Evolutionary conservation across 148 eudicot genomes (phyloP).

Genomic region (Camellia lanceoleosa): DNA sequence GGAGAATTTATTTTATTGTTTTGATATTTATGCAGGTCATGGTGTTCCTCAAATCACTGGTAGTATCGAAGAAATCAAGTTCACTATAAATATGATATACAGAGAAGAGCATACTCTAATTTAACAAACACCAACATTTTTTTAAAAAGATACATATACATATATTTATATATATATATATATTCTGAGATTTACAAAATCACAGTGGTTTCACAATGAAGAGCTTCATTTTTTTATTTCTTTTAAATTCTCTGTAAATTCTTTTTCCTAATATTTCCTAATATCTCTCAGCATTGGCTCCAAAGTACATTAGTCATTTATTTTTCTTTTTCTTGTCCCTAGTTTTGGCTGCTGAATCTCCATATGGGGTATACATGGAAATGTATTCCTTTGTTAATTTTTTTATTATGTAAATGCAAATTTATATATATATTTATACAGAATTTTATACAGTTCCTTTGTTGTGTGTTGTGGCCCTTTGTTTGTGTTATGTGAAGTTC

Average conservation of each 20-base stretch:
- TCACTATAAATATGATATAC: conserved; percentile 16
- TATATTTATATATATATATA: too few relatives aligned
- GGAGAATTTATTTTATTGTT: background rate
- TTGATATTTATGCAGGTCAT: conserved; percentile 51
- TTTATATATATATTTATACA: background rate
- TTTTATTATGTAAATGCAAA: conserved; percentile 6
- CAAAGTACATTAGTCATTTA: background rate
- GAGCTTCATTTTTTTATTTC: background rate
- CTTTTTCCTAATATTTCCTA: background rate
- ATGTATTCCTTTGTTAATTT: conserved; percentile 25
- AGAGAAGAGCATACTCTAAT: background rate
- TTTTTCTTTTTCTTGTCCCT: background rate
- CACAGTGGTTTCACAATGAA: background rate
- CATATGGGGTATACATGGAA: conserved; percentile 2
- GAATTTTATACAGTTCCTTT: too few relatives aligned
- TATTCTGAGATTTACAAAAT: background rate
- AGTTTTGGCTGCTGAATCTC: background rate
- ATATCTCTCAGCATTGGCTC: background rate
- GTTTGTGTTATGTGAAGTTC: too few relatives aligned
- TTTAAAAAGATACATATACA: background rate
- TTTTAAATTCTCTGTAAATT: background rate
- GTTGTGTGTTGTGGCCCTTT: too few relatives aligned
- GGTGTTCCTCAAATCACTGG: conserved; percentile 74
- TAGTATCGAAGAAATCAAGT: conserved; percentile 49
- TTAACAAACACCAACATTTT: background rate